Base-by-base conservation (phyloP, 164 flowering plant species). In the Warburgia ugandensis region DNA sequence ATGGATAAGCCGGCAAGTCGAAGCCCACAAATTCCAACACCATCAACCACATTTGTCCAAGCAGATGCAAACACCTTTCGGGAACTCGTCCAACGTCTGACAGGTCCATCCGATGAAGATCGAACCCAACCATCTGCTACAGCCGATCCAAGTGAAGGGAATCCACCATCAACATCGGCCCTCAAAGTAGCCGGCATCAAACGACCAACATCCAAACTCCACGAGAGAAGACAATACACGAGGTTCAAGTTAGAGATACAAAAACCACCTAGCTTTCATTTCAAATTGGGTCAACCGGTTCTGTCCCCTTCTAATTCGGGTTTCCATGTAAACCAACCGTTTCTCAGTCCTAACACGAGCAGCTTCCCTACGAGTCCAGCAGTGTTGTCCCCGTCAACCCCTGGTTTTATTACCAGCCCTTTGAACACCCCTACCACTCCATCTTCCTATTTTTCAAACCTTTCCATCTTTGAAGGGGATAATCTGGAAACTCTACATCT, bases 21-120 rank as follows among this genome's bases (percentile, higher is more conserved):
- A n/a, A n/a, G n/a, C n/a, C n/a, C n/a, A n/a, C n/a, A n/a, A n/a
- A n/a, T n/a, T n/a, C n/a, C 57, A 6, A 57, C 61, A 29, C 76
- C 84, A 16, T 41, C 55, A 17, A 81, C 86, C 0, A 86, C 88
- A 17, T 83, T 73, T 32, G 80, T 86, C 20, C 80, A 73, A 11
- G 79, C 80, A 1, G 88, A 86, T 65, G 56, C 75, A 10, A 60
- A 39, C 26, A 71, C 61, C 29, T 83, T 86, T 52, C 66, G 82
- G 8, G 86, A 81, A n/a, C 68, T 86, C 1, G 95, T 86, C 40
- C 95, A 83, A 46, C 78, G 81, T 9, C 48, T 86, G 40, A 86
- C 95, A 23, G 81, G 95, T 26, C 67, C 77, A 21, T 49, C 83
- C 4, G 71, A 68, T 28, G 52, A 26, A 17, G 38, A 48, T 5